Percentiles rank a stretch among this genome's conserved stretches.
phyloP scores from a whole-genome alignment of 805 yeast species.

The Hanseniaspora thailandica region DNA sequence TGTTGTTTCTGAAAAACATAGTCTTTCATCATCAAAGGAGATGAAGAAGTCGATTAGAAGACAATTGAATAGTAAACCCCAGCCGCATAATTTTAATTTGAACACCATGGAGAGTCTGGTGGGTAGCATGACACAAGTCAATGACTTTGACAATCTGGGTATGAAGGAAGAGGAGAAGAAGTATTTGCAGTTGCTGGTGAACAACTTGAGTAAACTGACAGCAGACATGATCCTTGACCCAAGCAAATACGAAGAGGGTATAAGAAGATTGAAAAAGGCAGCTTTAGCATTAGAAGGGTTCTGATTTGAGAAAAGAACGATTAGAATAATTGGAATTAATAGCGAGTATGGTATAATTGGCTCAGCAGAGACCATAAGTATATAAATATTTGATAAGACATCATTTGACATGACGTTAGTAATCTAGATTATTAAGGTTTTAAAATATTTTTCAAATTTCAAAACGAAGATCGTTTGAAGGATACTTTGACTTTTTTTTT shows the following conservation, averaged over 20 bases:
- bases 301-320: too few species aligned
- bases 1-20: neutral
- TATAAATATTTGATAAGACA: too few species aligned
- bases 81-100: conserved; percentile 18
- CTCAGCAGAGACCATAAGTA: too few species aligned
- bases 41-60: neutral
- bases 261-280: conserved; percentile 68
- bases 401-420: too few species aligned
- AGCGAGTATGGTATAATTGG: too few species aligned
- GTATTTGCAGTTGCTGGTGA: conserved; percentile 73
- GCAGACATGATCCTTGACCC: conserved; percentile 86
- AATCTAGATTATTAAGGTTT: too few species aligned
- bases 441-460: too few species aligned
- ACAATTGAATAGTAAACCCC: conserved; percentile 27
- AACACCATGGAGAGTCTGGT: neutral
- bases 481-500: too few species aligned
- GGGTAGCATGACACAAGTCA: neutral
- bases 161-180: conserved; percentile 67
- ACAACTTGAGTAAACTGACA: conserved; percentile 70
- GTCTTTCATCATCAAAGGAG: too few species aligned
- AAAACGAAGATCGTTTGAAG: too few species aligned
- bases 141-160: conserved; percentile 59
- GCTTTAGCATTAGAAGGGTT: conserved; percentile 80
- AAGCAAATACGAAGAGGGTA: conserved; percentile 66
- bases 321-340: neutral